A percentile compares a stretch with the other conserved stretches of the same genome.
Evolutionary conservation across 2,329 filamentous ascomycete species (phyloP).

Genomic region (Coniochaeta sp.): DNA sequence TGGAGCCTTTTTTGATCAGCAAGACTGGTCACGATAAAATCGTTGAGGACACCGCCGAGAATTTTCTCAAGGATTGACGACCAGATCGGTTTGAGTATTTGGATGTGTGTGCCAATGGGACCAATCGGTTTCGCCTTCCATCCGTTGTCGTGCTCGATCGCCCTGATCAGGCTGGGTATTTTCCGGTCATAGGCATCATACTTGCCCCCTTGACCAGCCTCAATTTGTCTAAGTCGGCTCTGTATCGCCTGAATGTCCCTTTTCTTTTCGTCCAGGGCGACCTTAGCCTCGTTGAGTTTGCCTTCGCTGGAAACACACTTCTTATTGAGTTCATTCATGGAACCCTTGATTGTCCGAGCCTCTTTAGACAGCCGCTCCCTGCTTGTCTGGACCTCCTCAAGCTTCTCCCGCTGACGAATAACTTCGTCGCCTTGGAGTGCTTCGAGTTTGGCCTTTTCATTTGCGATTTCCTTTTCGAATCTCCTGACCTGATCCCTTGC

Average conservation of each 20-base stretch:
- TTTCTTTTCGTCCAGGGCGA: conserved; percentile 34
- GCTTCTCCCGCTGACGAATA: conserved; percentile 49
- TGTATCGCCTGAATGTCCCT: conserved; percentile 47
- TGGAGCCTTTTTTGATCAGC: conserved; percentile 65
- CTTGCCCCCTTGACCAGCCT: conserved; percentile 48
- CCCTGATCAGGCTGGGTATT: conserved; percentile 55
- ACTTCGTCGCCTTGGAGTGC: conserved; percentile 64
- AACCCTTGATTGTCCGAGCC: conserved; percentile 18
- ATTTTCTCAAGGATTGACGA: conserved; percentile 71
- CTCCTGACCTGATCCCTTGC: conserved; percentile 39
- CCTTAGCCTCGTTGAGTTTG: conserved; percentile 7
- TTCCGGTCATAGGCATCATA: conserved; percentile 57
- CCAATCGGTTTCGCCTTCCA: conserved; percentile 73
- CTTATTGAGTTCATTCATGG: conserved; percentile 21
- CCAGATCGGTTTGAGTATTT: conserved; percentile 74
- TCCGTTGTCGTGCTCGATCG: conserved; percentile 60
- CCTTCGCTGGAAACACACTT: not conserved
- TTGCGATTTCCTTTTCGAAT: conserved; percentile 38
- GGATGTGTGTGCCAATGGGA: conserved; percentile 72
- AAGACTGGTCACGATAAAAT: conserved; percentile 76
- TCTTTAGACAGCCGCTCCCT: conserved; percentile 33
- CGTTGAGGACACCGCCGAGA: conserved; percentile 61
- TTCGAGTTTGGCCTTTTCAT: conserved; percentile 55
- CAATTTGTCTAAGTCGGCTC: conserved; percentile 40
- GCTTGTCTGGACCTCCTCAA: conserved; percentile 48